Evolutionary conservation across 202 grass and related monocot genomes (phyloP).

Genomic region (Setaria viridis): DNA sequence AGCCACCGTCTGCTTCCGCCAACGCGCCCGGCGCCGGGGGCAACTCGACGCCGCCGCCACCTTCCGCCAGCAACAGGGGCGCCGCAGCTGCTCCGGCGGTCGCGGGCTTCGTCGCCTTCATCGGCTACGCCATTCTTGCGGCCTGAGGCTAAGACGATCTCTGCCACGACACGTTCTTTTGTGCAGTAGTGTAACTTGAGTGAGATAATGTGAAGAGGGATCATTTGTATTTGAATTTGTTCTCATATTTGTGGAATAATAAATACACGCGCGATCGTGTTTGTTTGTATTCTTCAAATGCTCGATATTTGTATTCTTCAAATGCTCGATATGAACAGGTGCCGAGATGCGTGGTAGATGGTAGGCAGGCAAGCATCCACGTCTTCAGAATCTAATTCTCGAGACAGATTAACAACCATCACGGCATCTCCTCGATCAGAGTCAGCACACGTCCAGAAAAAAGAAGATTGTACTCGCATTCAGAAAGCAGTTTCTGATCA

Average conservation of each 20-base stretch:
- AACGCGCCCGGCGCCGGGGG: not conserved
- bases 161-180: not conserved
- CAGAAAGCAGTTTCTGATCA: not conserved
- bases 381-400: not conserved
- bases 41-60: not conserved
- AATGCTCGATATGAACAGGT: too few relatives aligned
- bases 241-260: not conserved
- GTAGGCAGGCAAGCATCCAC: not conserved
- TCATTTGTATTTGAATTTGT: constrained; percentile 41
- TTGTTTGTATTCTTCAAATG: not conserved
- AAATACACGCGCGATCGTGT: not conserved
- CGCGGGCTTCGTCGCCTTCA: constrained; percentile 27
- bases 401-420: not conserved
- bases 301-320: not conserved
- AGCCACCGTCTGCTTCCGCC: not conserved
- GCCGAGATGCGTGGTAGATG: not conserved
- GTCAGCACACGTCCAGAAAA: not conserved
- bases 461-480: not conserved
- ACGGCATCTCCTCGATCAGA: not conserved
- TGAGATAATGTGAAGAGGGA: not conserved
- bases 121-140: constrained; percentile 50
- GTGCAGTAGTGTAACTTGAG: not conserved
- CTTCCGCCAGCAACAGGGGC: constrained; percentile 9
- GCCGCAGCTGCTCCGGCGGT: constrained; percentile 9
- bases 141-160: constrained; percentile 2